phyloP scores from a whole-genome alignment of 2,329 filamentous ascomycete species.

The Aspergillus puulaauensis region DNA sequence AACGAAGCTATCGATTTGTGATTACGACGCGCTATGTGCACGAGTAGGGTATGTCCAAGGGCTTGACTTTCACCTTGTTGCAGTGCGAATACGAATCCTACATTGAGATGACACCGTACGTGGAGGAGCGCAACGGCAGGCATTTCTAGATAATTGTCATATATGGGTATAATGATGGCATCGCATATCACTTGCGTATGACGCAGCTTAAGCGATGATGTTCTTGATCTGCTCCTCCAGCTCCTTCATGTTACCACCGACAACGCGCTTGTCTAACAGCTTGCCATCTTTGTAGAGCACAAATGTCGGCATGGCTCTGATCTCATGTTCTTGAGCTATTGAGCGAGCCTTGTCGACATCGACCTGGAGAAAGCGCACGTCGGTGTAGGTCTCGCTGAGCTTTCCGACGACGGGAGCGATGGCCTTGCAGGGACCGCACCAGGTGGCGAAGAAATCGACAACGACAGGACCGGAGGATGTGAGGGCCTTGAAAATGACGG shows the following conservation, averaged over 20 bases:
- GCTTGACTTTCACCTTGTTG: no score
- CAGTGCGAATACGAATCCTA: no score
- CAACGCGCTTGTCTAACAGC: conserved; percentile 27
- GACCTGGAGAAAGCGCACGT: conserved; percentile 55
- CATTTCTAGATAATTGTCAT: no score
- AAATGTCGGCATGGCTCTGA: conserved; percentile 49
- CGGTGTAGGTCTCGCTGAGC: conserved; percentile 51
- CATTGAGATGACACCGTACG: no score
- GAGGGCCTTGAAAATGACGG: conserved; percentile 58
- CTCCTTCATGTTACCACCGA: conserved; percentile 29
- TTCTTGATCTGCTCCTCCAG: conserved; percentile 28
- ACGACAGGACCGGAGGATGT: conserved; percentile 52
- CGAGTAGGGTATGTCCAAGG: no score
- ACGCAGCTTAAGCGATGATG: conserved; percentile 15
- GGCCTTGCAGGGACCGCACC: conserved; percentile 59
- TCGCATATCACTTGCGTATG: neutral
- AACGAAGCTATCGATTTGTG: no score
- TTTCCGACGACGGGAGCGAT: conserved; percentile 54
- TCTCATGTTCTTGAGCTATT: conserved; percentile 50
- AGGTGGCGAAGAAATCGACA: conserved; percentile 56
- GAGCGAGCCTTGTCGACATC: conserved; percentile 55
- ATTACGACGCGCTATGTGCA: no score
- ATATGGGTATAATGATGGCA: neutral
- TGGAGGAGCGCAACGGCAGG: no score
- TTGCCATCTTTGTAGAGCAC: conserved; percentile 41